Base-by-base conservation (phyloP, 768 basidiomycete species). In the Boletus sp. region DNA sequence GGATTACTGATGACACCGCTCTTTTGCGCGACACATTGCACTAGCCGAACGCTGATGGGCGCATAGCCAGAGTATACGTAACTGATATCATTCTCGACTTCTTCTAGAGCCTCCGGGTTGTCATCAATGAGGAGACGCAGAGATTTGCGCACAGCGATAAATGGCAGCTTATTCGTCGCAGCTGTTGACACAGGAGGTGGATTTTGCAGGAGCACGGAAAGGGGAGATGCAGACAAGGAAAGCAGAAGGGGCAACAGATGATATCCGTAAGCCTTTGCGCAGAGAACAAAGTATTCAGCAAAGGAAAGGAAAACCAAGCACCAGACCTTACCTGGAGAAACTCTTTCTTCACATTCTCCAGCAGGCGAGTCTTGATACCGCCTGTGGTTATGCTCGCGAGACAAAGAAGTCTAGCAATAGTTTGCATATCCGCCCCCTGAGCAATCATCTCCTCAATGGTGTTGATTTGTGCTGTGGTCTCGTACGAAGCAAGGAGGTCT, bases 21-120 rank as follows among this genome's bases (percentile, higher is more conserved):
- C 74, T 93, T 97, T 75, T 95, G 93, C 14, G 91, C 90, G 45
- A 92, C 78, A 69, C 94, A 94, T 74, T 98, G 97, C 3, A 98
- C 88, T 8, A 98, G 81, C 35, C 97, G 84, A 28, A 98, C 74
- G 69, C 89, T 92, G 62, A 98, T 84, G 14, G 97, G 97, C 1
- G 97, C 96, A 71, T 94, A 98, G 18, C 96, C 97, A 1, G 94
- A 97, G 75, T 97, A 99, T 36, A 93, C 91, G 70, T 91, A 98
- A 58, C 91, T 88, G 71, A 98, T 92, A 71, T 99, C 97, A 67
- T 92, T 92, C 67, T 97, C 94, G 35, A 89, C 80, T 66, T 90
- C 89, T 58, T 89, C 90, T 30, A 87, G 72, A 9, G 83, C 84
- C 64, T 92, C 90, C 47, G 82, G 80, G 58, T 77, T 85, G 58